phyloP scores from a whole-genome alignment of 2,329 filamentous ascomycete genomes.

The Acrocalymma vagum region DNA sequence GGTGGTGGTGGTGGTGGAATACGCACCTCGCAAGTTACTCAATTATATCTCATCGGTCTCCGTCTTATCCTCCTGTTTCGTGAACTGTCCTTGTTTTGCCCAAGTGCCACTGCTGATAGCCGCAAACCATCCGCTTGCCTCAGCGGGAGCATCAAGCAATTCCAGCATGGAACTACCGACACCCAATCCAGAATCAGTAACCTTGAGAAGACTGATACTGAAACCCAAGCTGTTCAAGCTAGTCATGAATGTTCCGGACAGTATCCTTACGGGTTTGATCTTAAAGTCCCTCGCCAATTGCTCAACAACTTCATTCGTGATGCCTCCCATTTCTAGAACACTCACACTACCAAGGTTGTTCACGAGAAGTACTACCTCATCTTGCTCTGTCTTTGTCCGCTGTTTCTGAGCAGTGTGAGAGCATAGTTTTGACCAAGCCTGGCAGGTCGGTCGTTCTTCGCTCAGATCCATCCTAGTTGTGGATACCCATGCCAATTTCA shows the following conservation, averaged over 20 bases:
- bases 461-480: slow-evolving; percentile 68
- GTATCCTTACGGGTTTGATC: slow-evolving; percentile 68
- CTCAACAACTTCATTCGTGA: slow-evolving; percentile 71
- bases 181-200: slow-evolving; percentile 67
- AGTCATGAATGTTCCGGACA: slow-evolving; percentile 75
- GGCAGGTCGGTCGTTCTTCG: slow-evolving; percentile 52
- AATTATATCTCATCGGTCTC: slow-evolving; percentile 56
- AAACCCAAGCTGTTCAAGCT: slow-evolving; percentile 77
- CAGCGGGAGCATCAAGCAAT: slow-evolving; percentile 72
- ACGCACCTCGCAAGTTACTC: slow-evolving; percentile 62
- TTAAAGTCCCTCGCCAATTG: slow-evolving; percentile 67
- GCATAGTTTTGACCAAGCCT: slow-evolving; percentile 64
- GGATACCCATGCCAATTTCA: slow-evolving; percentile 78
- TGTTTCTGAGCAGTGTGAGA: slow-evolving; percentile 69
- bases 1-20: too few species aligned
- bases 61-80: slow-evolving; percentile 51
- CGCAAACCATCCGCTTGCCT: slow-evolving; percentile 73
- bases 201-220: slow-evolving; percentile 71
- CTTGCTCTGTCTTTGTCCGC: slow-evolving; percentile 70
- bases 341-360: slow-evolving; percentile 82
- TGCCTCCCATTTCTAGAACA: slow-evolving; percentile 75
- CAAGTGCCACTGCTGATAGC: slow-evolving; percentile 68
- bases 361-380: slow-evolving; percentile 72
- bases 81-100: slow-evolving; percentile 56
- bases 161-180: slow-evolving; percentile 70